Evolutionary conservation across 164 flowering plant species (phyloP), one percentile per base, ranked within the genome.

Genomic region (Sedum album): DNA sequence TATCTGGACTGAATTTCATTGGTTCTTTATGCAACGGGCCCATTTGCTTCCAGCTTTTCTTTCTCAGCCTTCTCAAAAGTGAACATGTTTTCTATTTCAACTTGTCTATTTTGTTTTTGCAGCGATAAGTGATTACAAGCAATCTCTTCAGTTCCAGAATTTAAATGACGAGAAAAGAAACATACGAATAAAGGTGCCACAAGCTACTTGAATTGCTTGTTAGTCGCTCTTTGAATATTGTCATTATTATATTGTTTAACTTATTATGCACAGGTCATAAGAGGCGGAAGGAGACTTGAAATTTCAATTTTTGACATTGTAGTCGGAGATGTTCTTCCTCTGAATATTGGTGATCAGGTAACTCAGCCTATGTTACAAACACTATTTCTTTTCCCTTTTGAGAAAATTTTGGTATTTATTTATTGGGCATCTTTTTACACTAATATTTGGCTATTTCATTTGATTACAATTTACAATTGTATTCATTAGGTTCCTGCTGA

Each of bases 261-360:
- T 20, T 28, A 42, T 1, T 14, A 61, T 69, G 11, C 60, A 62
- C 68, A 94, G 97, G 96, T 88, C 25, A 72, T 88, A 23, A 82
- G 97, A 81, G 92, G 90, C 67, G 97, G 99, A 25, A 81, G 89
- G 81, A 81, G 99, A 77, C 73, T 85, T 66, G 79, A 82, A 53
- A 72, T 88, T 62, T 95, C 99, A 69, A 92, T 95, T 75, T 95
- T 85, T 80, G 99, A 95, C 68, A 57, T 95, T 70, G 99, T 92
- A 77, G 97, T 92, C 72, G 97, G 99, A 53, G 99, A 95, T 80
- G 86, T 92, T 71, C 60, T 95, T 15, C 96, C 97, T 44, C 89
- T 95, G 30, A 90, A 92, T 75, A 95, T 95, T 73, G 99, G 97
- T 48, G 90, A 95, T 74, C 99, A 92, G 85, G 97, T 85, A 66